Conservation (phyloP, 768 basidiomycete genomes). For the Pleurotus citrinopileatus region DNA sequence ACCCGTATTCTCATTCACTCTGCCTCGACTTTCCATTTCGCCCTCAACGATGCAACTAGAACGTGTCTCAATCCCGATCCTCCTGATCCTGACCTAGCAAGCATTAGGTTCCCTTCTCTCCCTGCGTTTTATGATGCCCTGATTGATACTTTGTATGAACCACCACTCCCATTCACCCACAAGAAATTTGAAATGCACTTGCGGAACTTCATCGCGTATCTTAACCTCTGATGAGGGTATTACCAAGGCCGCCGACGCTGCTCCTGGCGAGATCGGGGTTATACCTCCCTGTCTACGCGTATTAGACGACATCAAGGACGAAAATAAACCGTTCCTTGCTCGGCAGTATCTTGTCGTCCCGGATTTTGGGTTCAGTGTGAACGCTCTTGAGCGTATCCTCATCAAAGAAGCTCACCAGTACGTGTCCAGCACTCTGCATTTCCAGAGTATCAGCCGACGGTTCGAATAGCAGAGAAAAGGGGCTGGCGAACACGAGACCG, state of each 20-base stretch:
- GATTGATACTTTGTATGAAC: background rate
- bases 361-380: background rate
- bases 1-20: constrained; percentile 14
- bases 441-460: too few relatives aligned
- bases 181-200: background rate
- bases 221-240: background rate
- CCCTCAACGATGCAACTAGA: constrained; percentile 11
- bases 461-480: too few relatives aligned
- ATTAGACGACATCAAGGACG: background rate
- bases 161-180: background rate
- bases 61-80: constrained; percentile 14
- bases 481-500: too few relatives aligned
- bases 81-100: constrained; percentile 2
- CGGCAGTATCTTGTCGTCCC: background rate
- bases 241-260: background rate
- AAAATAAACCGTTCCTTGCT: background rate
- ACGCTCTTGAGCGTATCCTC: background rate
- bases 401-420: background rate
- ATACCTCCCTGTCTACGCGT: background rate
- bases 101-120: constrained; percentile 15
- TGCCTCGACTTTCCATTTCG: constrained; percentile 13
- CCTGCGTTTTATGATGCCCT: constrained; percentile 6
- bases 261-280: background rate
- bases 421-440: too few relatives aligned
- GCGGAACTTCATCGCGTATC: background rate